phyloP scores from a whole-genome alignment of 2,329 filamentous ascomycete species.

The Aureobasidium mangrovei region DNA sequence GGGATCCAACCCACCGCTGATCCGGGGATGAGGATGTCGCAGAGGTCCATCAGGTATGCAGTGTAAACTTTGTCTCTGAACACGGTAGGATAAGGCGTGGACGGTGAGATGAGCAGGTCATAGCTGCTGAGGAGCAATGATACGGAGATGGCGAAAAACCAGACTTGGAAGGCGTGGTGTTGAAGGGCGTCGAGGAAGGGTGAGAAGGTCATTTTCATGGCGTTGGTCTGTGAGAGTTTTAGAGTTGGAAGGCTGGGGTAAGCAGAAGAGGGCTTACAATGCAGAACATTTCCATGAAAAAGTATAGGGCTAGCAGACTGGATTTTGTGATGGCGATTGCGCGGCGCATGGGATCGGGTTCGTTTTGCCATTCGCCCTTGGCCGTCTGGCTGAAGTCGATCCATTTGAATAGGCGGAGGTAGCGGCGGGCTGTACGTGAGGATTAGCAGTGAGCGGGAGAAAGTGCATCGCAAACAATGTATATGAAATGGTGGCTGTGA shows the following conservation, averaged over 20 bases:
- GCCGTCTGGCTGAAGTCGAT: slow-evolving; percentile 6
- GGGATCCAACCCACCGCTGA: slow-evolving; percentile 52
- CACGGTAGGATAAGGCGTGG: slow-evolving; percentile 18
- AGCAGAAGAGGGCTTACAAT: slow-evolving; percentile 42
- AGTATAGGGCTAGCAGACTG: slow-evolving; percentile 57
- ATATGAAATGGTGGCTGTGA: background rate
- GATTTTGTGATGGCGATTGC: slow-evolving; percentile 48
- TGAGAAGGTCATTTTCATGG: slow-evolving; percentile 43
- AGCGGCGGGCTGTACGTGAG: slow-evolving; percentile 42
- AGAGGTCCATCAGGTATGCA: slow-evolving; percentile 46
- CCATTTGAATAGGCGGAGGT: slow-evolving; percentile 59
- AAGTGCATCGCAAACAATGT: slow-evolving; percentile 8
- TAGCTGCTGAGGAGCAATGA: slow-evolving; percentile 40
- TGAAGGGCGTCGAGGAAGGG: slow-evolving; percentile 36
- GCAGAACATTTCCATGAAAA: slow-evolving; percentile 56
- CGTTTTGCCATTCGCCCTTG: slow-evolving; percentile 14
- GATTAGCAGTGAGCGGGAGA: background rate
- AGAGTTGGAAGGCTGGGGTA: background rate
- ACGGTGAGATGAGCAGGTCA: slow-evolving; percentile 24
- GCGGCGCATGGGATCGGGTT: slow-evolving; percentile 27
- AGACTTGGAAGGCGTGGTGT: slow-evolving; percentile 59
- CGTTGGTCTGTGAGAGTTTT: slow-evolving; percentile 23
- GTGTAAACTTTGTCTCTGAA: slow-evolving; percentile 22
- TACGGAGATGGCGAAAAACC: slow-evolving; percentile 54
- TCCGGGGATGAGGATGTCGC: slow-evolving; percentile 57